Base-by-base conservation (phyloP, 495 filamentous ascomycete species). In the Hypoxylon perforatum region DNA sequence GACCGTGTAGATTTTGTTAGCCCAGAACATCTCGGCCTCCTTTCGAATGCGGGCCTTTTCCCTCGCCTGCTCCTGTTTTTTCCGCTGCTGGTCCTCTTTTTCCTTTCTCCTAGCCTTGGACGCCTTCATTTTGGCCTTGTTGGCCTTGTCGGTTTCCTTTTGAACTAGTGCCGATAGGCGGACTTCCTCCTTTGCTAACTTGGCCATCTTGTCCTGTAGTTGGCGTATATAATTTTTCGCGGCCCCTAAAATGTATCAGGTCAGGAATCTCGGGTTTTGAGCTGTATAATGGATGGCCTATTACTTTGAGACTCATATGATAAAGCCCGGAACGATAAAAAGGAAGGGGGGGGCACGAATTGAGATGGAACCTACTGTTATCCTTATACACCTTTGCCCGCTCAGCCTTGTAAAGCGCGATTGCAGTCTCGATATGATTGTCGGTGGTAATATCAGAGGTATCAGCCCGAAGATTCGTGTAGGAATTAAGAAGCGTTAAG, bases 11-110 rank as follows among this genome's bases (percentile, higher is more conserved):
- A 86, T 82, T 7, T 76, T 81, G 55, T 81, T 75, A 2, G 88
- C 84, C 83, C 86, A 88, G 61, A 88, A 90, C 17, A 71, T 63
- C 38, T 80, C 69, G 25, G 81, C 75, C 72, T 90, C 85, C 45
- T 76, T 75, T 48, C 81, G 80, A 61, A 86, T 73, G 44, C 87
- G 79, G 5, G 54, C 57, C 59, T 83, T 84, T 61, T 88, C 81
- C 62, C 83, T 78, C 5, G 41, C 38, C 36, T 74, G 73, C 69
- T 87, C 82, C 10, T 72, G 70, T 44, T 76, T 75, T 46, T 80
- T 71, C 3, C 77, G 78, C 25, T 67, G 52, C 48, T 80, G 72
- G 65, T 82, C 84, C 22, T 69, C 69, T 45, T 58, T 70, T 11
- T 75, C 22, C 66, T 81, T 84, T n/a, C 14, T 61, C 59, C 78